These are phyloP conservation scores for Theobroma cacao DNA, from an alignment of 345 rosid species.

Conservation along the genomic window DNA sequence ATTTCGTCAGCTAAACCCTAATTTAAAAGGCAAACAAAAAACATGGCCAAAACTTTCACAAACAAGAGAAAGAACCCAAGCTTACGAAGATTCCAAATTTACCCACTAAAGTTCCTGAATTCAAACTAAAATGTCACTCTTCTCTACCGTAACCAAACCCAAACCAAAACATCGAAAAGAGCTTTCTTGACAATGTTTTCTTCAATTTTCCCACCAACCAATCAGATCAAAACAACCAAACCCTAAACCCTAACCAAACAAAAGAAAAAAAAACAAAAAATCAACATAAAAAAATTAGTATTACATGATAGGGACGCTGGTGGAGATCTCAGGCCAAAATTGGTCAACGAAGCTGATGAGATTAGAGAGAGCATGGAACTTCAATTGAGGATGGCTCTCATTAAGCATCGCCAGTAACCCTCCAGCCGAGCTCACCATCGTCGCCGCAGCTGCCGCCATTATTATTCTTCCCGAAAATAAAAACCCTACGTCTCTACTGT, in stretches of 20 bases:
- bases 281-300: not conserved
- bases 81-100: not conserved
- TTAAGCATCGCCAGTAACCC: conserved; percentile 95
- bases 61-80: not conserved
- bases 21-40: not conserved
- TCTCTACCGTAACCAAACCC: not conserved
- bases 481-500: conserved; percentile 1
- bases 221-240: conserved; percentile 17
- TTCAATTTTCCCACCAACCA: conserved; percentile 5
- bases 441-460: conserved; percentile 43
- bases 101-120: not conserved
- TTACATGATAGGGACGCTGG: conserved; percentile 94
- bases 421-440: conserved; percentile 92
- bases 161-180: not conserved
- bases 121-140: not conserved
- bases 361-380: conserved; percentile 84
- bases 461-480: not conserved
- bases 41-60: not conserved
- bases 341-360: conserved; percentile 86
- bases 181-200: not conserved
- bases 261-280: not conserved
- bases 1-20: not conserved
- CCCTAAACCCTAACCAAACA: conserved; percentile 9
- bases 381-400: conserved; percentile 78
- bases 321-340: conserved; percentile 99